Evolutionary conservation across 768 basidiomycete species (phyloP).

Genomic region (Pulveroboletus sp.): DNA sequence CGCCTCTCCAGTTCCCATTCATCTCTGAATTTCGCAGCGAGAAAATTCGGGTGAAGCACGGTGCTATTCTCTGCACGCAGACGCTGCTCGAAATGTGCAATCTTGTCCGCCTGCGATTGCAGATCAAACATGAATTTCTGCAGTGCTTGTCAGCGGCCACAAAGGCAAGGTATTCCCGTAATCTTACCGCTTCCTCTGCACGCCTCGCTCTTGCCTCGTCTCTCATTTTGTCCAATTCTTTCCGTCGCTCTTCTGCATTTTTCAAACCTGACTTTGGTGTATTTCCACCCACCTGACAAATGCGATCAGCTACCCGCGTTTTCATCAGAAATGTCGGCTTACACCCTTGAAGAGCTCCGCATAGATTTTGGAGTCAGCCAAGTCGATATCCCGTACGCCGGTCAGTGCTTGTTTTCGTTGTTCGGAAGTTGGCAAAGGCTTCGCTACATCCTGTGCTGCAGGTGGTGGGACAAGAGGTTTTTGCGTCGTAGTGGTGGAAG

Average conservation of each 20-base stretch:
- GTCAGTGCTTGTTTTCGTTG: slow-evolving; percentile 41
- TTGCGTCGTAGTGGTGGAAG: slow-evolving; percentile 24
- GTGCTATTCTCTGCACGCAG: slow-evolving; percentile 48
- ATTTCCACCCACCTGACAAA: slow-evolving; percentile 39
- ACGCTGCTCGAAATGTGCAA: slow-evolving; percentile 59
- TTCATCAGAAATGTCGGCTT: slow-evolving; percentile 14
- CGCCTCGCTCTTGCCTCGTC: slow-evolving; percentile 65
- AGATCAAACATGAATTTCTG: slow-evolving; percentile 53
- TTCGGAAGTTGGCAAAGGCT: slow-evolving; percentile 26
- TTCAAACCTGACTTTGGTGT: slow-evolving; percentile 45
- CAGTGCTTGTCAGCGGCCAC: slow-evolving; percentile 10
- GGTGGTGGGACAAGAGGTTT: slow-evolving; percentile 18
- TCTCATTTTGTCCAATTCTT: slow-evolving; percentile 65
- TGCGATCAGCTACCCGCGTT: neutral
- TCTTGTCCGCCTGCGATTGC: slow-evolving; percentile 59
- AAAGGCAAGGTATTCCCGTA: neutral
- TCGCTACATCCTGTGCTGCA: slow-evolving; percentile 21
- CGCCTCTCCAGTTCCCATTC: slow-evolving; percentile 44
- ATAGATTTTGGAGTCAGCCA: slow-evolving; percentile 63
- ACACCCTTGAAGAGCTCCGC: slow-evolving; percentile 61
- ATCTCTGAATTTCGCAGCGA: slow-evolving; percentile 58
- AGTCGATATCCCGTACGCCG: slow-evolving; percentile 57
- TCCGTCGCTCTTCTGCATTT: slow-evolving; percentile 66
- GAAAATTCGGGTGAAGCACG: slow-evolving; percentile 58
- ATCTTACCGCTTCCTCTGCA: slow-evolving; percentile 51